Percentiles rank a stretch among this genome's conserved stretches.
Evolutionary conservation across 495 filamentous ascomycete species (phyloP).

Genomic region (Xylaria curta): DNA sequence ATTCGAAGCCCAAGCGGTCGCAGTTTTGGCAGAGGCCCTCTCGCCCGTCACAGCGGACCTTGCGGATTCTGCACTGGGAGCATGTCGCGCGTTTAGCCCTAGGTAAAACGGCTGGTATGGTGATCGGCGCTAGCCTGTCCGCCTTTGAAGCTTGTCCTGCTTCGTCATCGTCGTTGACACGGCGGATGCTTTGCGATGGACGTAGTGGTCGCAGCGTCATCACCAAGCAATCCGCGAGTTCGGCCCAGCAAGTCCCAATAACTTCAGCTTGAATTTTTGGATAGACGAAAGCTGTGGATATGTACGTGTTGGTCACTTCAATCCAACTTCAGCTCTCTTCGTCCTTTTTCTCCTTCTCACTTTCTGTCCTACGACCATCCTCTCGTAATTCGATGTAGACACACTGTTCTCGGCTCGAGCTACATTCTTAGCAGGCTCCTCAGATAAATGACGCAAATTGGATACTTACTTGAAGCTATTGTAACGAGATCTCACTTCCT

Average conservation of each 20-base stretch:
- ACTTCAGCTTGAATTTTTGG: not conserved
- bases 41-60: constrained; percentile 38
- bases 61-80: constrained; percentile 37
- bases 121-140: constrained; percentile 20
- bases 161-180: constrained; percentile 4
- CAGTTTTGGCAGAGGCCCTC: constrained; percentile 37
- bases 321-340: not conserved
- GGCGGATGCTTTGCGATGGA: constrained; percentile 33
- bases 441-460: not conserved
- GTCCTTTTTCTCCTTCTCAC: not conserved
- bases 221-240: not conserved
- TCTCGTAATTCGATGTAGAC: not conserved
- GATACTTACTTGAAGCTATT: not conserved
- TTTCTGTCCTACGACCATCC: constrained; percentile 8
- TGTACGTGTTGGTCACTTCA: not conserved
- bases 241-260: not conserved
- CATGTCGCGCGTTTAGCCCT: constrained; percentile 36
- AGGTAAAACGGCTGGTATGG: constrained; percentile 13
- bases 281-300: not conserved
- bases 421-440: not conserved
- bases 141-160: constrained; percentile 13
- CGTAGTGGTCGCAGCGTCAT: constrained; percentile 35
- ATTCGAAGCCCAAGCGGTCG: constrained; percentile 38
- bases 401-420: not conserved
- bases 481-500: not conserved